These are phyloP conservation scores for Ulmus americana DNA, from an alignment of 331 rosid genomes.

Conservation along the genomic window DNA sequence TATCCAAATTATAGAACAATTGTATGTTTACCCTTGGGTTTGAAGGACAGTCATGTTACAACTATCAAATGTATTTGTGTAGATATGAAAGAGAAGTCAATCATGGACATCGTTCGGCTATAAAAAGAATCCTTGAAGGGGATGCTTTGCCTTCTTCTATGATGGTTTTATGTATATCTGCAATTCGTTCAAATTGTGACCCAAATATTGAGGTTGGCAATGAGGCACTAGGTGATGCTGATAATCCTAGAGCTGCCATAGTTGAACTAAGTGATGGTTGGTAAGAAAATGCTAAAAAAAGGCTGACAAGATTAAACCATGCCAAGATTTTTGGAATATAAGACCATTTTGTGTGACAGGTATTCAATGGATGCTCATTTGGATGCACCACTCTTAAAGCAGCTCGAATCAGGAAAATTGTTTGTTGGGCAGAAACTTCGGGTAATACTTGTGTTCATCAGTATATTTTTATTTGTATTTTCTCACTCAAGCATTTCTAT, in stretches of 20 bases:
- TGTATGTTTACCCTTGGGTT: constrained; percentile 16
- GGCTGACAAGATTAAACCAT: constrained; percentile 10
- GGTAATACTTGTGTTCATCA: constrained; percentile 33
- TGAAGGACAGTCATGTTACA: constrained; percentile 11
- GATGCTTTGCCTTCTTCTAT: constrained; percentile 67
- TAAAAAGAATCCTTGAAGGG: constrained; percentile 85
- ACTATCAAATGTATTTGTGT: constrained; percentile 15
- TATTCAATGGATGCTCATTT: constrained; percentile 67
- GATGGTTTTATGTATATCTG: constrained; percentile 81
- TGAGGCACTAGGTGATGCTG: constrained; percentile 24
- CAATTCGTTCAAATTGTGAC: constrained; percentile 39
- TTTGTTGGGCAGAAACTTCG: constrained; percentile 89
- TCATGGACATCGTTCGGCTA: constrained; percentile 76
- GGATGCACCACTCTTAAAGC: constrained; percentile 66
- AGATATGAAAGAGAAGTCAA: constrained; percentile 94
- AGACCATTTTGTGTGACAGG: constrained; percentile 44
- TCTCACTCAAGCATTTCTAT: constrained; percentile 7
- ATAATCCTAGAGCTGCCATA: constrained; percentile 33
- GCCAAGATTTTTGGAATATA: constrained; percentile 25
- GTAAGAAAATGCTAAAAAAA: constrained; percentile 26
- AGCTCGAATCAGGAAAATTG: constrained; percentile 56
- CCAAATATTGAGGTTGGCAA: constrained; percentile 31
- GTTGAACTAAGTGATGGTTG: constrained; percentile 75
- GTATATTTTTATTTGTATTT: constrained; percentile 11
- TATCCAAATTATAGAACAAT: constrained; percentile 21